These are phyloP conservation scores for Xylariaceae sp. DNA, from an alignment of 2,329 filamentous ascomycete genomes.

Conservation along the genomic window DNA sequence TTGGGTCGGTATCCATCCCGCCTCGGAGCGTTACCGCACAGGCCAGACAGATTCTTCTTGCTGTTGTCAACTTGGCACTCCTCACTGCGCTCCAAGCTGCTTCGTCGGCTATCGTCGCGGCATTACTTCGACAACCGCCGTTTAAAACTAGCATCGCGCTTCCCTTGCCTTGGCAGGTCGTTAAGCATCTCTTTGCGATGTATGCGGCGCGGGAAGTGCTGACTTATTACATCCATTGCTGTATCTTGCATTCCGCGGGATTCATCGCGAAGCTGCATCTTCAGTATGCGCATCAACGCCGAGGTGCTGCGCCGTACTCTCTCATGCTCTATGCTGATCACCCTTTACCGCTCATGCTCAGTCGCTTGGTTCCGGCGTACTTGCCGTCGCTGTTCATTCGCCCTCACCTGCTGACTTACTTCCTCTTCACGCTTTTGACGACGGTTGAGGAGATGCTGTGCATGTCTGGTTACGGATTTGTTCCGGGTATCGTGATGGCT, in stretches of 20 bases:
- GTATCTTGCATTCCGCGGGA: constrained; percentile 55
- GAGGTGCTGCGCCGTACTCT: constrained; percentile 52
- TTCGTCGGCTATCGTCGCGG: constrained; percentile 37
- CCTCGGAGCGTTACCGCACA: constrained; percentile 39
- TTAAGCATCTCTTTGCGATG: constrained; percentile 46
- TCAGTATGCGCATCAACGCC: constrained; percentile 48
- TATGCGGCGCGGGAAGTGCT: constrained; percentile 52
- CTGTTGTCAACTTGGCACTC: constrained; percentile 44
- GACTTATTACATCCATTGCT: constrained; percentile 71
- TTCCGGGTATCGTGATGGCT: constrained; percentile 51
- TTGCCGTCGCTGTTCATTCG: constrained; percentile 61
- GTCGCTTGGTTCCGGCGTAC: constrained; percentile 61
- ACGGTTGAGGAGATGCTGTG: constrained; percentile 64
- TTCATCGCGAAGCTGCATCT: constrained; percentile 41
- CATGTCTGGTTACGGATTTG: constrained; percentile 62
- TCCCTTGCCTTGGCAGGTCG: constrained; percentile 51
- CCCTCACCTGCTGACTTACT: constrained; percentile 69
- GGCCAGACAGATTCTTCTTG: constrained; percentile 38
- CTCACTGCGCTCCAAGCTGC: constrained; percentile 43
- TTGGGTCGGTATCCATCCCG: constrained; percentile 50
- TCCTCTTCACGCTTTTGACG: constrained; percentile 58
- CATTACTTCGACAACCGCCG: constrained; percentile 37
- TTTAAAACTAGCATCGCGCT: constrained; percentile 48
- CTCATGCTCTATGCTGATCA: constrained; percentile 65
- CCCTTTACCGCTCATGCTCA: constrained; percentile 59